Evolutionary conservation across 75 land plant species (phyloP).

Genomic region (Sequoia sempervirens): DNA sequence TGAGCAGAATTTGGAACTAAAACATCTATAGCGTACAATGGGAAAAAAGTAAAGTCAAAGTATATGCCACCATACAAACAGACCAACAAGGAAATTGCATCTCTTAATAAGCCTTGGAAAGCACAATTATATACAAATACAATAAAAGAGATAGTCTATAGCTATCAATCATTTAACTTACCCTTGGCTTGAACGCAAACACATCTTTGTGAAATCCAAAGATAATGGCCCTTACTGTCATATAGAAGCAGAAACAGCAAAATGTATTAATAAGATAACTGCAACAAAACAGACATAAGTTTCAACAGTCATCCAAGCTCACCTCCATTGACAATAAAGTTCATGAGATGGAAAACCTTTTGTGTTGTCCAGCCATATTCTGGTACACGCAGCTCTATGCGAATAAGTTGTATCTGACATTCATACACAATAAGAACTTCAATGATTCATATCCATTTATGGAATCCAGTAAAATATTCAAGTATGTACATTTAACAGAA

Average conservation of each 20-base stretch:
- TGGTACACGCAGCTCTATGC: slow-evolving; percentile 63
- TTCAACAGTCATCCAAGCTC: slow-evolving; percentile 7
- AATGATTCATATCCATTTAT: not conserved
- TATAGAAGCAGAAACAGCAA: not conserved
- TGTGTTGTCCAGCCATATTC: slow-evolving; percentile 82
- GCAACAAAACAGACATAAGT: not conserved
- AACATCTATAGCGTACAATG: not conserved
- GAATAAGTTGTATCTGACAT: slow-evolving; percentile 57
- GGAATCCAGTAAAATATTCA: not conserved
- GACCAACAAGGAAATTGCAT: not conserved
- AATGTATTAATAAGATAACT: not conserved
- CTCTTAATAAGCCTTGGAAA: not conserved
- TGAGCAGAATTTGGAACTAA: not conserved
- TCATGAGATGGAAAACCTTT: slow-evolving; percentile 76
- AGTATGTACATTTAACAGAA: not conserved
- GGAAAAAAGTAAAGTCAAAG: not conserved
- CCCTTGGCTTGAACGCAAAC: slow-evolving; percentile 33
- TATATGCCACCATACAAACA: not conserved
- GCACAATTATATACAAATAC: not conserved
- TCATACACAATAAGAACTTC: not conserved
- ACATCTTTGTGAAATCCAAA: slow-evolving; percentile 62
- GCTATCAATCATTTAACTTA: slow-evolving; percentile 7
- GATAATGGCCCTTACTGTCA: slow-evolving; percentile 62
- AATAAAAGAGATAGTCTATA: not conserved
- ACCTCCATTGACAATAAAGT: slow-evolving; percentile 77